These are phyloP conservation scores for Penicillium sclerotigenum DNA, from an alignment of 2,329 filamentous ascomycete genomes.

Conservation along the genomic window DNA sequence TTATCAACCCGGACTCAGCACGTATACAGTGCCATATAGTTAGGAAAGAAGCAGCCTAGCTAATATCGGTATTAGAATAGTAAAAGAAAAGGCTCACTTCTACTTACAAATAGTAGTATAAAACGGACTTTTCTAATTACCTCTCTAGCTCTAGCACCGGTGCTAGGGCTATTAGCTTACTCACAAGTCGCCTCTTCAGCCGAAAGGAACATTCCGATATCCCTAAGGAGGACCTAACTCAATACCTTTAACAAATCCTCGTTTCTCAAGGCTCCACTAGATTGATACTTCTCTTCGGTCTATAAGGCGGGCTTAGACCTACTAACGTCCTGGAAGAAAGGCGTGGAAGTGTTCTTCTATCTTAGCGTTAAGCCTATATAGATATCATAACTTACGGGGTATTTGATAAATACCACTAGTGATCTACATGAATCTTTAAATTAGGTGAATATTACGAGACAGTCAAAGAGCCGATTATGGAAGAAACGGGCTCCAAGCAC, in stretches of 20 bases:
- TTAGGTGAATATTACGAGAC: background rate
- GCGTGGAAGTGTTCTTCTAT: background rate
- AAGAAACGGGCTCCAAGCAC: background rate
- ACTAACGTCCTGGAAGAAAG: background rate
- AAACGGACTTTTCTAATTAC: no score
- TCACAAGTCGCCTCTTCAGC: background rate
- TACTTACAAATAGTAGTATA: no score
- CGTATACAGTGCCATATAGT: background rate
- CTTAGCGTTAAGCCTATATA: background rate
- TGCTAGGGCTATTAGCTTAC: background rate
- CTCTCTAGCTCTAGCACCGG: no score
- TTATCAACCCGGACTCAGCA: background rate
- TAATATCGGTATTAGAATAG: no score
- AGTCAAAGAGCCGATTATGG: background rate
- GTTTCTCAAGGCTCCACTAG: background rate
- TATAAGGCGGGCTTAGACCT: background rate
- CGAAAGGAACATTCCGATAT: background rate
- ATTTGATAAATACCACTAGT: background rate
- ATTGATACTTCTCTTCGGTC: background rate
- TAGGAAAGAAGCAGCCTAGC: background rate
- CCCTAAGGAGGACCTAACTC: background rate
- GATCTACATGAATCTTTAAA: background rate
- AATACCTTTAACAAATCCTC: background rate
- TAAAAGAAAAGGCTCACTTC: no score
- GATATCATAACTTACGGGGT: background rate